phyloP scores from a whole-genome alignment of 306 rosid genomes.

The Cucurbita ficifolia region DNA sequence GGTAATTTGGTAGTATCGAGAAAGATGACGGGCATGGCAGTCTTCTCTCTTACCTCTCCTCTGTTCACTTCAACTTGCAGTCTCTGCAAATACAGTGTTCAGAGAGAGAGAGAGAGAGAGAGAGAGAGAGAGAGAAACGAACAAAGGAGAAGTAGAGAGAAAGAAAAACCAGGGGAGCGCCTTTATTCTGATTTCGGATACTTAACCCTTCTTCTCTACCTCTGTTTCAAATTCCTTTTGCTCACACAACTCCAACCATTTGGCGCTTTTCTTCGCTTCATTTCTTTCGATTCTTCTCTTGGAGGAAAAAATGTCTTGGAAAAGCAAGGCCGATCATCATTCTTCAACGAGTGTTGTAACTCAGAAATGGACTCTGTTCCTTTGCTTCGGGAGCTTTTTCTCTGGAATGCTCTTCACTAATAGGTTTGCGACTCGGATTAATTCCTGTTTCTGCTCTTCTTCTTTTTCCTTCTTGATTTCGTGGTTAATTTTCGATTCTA shows the following conservation, averaged over 20 bases:
- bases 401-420: conserved; percentile 80
- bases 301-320: conserved; percentile 50
- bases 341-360: conserved; percentile 43
- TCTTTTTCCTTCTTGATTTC: neutral
- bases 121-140: conserved; percentile 14
- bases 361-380: conserved; percentile 59
- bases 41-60: conserved; percentile 45
- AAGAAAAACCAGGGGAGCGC: conserved; percentile 5
- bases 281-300: conserved; percentile 8
- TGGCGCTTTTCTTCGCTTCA: neutral
- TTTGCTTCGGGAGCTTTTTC: conserved; percentile 75
- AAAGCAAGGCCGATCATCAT: conserved; percentile 50
- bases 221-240: neutral
- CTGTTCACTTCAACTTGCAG: conserved; percentile 28
- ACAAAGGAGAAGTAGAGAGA: conserved; percentile 10
- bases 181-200: neutral
- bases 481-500: neutral
- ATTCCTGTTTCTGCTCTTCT: neutral
- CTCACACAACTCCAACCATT: neutral
- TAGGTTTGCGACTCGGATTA: conserved; percentile 27
- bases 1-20: conserved; percentile 27
- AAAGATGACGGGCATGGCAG: conserved; percentile 40
- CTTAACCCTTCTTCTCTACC: conserved; percentile 3
- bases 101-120: conserved; percentile 14
- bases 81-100: conserved; percentile 28